A percentile compares a stretch with the other conserved stretches of the same genome.
These are phyloP conservation scores for Fusarium illudens DNA, from an alignment of 2,329 filamentous ascomycete genomes.

Conservation along the genomic window DNA sequence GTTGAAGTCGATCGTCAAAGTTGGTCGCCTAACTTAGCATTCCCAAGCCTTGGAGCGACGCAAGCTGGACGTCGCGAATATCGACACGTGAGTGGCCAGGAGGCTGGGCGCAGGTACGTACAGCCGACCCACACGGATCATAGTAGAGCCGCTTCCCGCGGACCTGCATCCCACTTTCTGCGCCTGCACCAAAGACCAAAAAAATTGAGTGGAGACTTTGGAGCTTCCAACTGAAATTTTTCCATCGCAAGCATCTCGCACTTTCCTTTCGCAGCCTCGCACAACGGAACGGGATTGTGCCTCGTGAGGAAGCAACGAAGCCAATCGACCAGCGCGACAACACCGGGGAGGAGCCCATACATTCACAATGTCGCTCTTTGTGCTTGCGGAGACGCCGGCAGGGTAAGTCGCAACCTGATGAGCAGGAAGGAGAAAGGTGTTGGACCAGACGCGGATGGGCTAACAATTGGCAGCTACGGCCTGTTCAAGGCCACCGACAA, in stretches of 20 bases:
- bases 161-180: constrained; percentile 42
- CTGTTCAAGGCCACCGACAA: constrained; percentile 99
- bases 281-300: constrained; percentile 49
- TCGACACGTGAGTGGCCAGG: constrained; percentile 43
- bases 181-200: constrained; percentile 40
- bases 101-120: constrained; percentile 20
- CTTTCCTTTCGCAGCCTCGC: constrained; percentile 46
- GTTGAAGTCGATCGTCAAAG: constrained; percentile 35
- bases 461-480: constrained; percentile 76
- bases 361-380: constrained; percentile 82
- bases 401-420: constrained; percentile 58
- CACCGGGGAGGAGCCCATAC: constrained; percentile 43
- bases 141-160: constrained; percentile 39
- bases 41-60: constrained; percentile 35
- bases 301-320: constrained; percentile 47
- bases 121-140: constrained; percentile 32
- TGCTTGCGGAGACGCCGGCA: constrained; percentile 92
- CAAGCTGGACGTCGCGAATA: constrained; percentile 36
- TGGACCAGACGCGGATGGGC: constrained; percentile 26
- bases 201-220: constrained; percentile 52
- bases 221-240: constrained; percentile 54
- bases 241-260: constrained; percentile 49
- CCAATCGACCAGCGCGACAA: constrained; percentile 45
- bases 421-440: constrained; percentile 20
- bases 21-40: constrained; percentile 41